Evolutionary conservation across 225 moss, liverwort and hornwort genomes (phyloP), one percentile per base, ranked within the genome.

Genomic region (Lunularia cruciata): DNA sequence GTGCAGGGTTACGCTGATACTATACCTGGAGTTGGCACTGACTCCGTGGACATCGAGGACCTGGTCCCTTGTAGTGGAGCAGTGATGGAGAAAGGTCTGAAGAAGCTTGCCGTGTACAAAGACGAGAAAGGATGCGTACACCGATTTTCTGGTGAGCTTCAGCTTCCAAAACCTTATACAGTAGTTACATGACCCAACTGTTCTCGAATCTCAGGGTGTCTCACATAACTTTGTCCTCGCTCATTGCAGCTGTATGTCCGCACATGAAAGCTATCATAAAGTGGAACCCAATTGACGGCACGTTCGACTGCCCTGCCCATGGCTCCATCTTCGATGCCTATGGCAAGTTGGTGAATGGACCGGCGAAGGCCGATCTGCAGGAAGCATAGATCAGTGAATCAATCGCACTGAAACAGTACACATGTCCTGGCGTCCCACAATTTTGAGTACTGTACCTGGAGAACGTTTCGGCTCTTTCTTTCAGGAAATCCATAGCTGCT

Each of bases 221-320:
- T 63, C 23, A 26, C 30, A 5, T 57, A 0, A 30, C 11, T 15
- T 1, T 33, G n/a, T n/a, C 4, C 5, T 35, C 11, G 27, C 45
- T 10, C 25, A 18, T 11, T 73, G 79, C 71, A 75, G 86, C 83
- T 9, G 66, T 81, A 14, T 86, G 83, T 48, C 74, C 75, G 4
- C 83, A 86, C 36, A 75, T 86, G 80, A 83, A 78, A 36, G 83
- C 83, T 36, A 66, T 77, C 51, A 77, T 86, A 26, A 86, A 86
- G 60, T 86, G 80, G 86, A 86, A 86, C 26, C 86, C 83, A 3
- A 67, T 83, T 9, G 86, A 86, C n/a, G 77, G 73, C 10, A 80
- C 75, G 10, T 86, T 83, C 26, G 83, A 86, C 63, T 86, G 86
- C 59, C 83, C 86, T 46, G 83, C 80, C 25, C 78, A 86, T 19